Evolutionary conservation across 1,284 basidiomycete genomes (phyloP).

Genomic region (Papiliotrema terrestris): DNA sequence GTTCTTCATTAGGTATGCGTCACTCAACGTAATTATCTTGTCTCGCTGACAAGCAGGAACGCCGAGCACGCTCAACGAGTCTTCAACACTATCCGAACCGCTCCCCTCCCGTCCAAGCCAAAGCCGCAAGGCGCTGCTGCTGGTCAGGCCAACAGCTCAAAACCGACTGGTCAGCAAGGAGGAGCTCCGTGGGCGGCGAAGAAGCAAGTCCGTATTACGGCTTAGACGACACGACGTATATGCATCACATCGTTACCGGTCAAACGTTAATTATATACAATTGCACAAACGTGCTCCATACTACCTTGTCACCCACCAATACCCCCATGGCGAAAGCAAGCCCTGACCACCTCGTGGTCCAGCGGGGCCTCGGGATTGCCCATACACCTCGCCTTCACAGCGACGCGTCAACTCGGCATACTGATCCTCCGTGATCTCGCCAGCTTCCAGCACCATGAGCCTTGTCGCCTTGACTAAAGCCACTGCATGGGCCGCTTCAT

Average conservation of each 20-base stretch:
- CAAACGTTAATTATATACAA: too few species aligned
- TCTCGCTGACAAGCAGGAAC: conserved; percentile 53
- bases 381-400: conserved; percentile 3
- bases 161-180: conserved; percentile 1
- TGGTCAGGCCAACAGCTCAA: neutral
- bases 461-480: conserved; percentile 8
- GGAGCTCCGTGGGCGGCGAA: conserved; percentile 21
- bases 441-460: conserved; percentile 12
- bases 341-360: conserved; percentile 13
- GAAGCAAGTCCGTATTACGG: conserved; percentile 26
- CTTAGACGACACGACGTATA: conserved; percentile 9
- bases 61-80: conserved; percentile 84
- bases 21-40: neutral
- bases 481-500: conserved; percentile 8
- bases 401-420: conserved; percentile 7
- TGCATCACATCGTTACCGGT: neutral
- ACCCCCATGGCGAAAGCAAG: conserved; percentile 17
- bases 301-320: conserved; percentile 18
- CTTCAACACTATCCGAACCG: conserved; percentile 68
- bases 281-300: too few species aligned
- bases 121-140: conserved; percentile 10
- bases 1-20: conserved; percentile 68
- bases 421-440: conserved; percentile 5
- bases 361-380: conserved; percentile 8
- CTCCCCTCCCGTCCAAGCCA: conserved; percentile 56